Conservation (phyloP, 176 grass and related monocot species). For the Phoenix roebelenii region DNA sequence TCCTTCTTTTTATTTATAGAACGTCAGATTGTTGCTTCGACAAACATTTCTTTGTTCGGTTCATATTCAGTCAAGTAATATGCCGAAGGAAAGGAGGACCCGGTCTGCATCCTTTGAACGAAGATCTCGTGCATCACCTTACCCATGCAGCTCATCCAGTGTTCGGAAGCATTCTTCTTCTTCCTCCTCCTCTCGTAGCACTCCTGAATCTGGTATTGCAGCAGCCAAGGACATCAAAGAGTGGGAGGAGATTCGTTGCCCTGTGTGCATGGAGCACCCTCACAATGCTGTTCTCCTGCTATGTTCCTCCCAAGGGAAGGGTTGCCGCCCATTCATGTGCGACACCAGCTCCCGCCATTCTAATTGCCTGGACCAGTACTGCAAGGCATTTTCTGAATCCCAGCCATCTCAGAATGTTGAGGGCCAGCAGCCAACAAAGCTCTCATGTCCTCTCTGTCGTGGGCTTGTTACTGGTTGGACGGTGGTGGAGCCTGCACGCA, state of each 20-base stretch:
- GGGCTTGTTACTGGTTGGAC: slow-evolving; percentile 51
- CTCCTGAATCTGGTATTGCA: neutral
- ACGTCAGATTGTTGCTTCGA: too few species aligned
- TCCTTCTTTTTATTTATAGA: too few species aligned
- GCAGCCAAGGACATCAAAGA: slow-evolving; percentile 30
- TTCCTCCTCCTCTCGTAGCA: slow-evolving; percentile 1
- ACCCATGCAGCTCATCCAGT: slow-evolving; percentile 11
- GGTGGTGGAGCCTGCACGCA: slow-evolving; percentile 45
- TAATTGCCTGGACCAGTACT: slow-evolving; percentile 71
- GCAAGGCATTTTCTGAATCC: slow-evolving; percentile 46
- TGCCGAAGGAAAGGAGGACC: slow-evolving; percentile 70
- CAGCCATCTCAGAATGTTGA: slow-evolving; percentile 17
- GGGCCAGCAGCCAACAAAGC: slow-evolving; percentile 24
- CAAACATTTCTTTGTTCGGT: too few species aligned
- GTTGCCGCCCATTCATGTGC: slow-evolving; percentile 79
- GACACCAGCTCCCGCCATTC: slow-evolving; percentile 65
- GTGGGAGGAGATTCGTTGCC: slow-evolving; percentile 70
- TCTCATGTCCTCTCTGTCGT: slow-evolving; percentile 59
- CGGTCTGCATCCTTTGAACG: slow-evolving; percentile 22
- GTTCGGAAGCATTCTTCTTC: slow-evolving; percentile 10
- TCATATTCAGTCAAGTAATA: slow-evolving; percentile 21
- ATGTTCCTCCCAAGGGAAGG: slow-evolving; percentile 65
- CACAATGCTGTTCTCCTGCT: slow-evolving; percentile 74
- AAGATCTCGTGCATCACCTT: slow-evolving; percentile 26
- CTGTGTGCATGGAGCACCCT: slow-evolving; percentile 92